phyloP scores from a whole-genome alignment of 2,329 filamentous ascomycete genomes.

The Blastomyces silverae region DNA sequence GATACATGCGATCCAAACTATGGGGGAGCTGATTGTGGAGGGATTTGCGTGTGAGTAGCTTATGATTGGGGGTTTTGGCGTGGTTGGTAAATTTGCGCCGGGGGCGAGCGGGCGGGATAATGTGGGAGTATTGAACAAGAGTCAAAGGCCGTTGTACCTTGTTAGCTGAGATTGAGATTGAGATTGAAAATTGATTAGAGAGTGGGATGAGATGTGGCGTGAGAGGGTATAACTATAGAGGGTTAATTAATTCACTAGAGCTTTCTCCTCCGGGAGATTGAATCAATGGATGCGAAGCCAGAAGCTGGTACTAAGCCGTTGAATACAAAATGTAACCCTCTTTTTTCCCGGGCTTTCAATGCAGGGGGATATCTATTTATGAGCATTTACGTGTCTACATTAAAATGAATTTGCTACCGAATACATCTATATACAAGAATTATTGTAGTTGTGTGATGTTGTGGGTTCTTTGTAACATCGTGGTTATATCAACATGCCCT shows the following conservation, averaged over 20 bases:
- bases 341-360: neutral
- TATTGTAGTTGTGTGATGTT: too few relatives aligned
- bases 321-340: neutral
- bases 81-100: neutral
- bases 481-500: too few relatives aligned
- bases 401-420: too few relatives aligned
- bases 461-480: too few relatives aligned
- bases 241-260: too few relatives aligned
- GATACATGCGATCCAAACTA: slow-evolving; percentile 11
- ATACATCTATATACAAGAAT: too few relatives aligned
- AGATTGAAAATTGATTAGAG: too few relatives aligned
- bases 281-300: neutral
- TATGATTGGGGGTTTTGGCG: neutral
- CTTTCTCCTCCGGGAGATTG: neutral
- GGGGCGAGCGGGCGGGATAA: too few relatives aligned
- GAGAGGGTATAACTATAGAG: too few relatives aligned
- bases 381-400: neutral
- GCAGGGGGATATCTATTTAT: neutral
- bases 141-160: neutral
- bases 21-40: slow-evolving; percentile 13
- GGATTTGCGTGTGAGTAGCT: neutral
- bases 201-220: too few relatives aligned
- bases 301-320: neutral
- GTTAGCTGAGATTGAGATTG: neutral
- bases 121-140: too few relatives aligned